Evolutionary conservation across 164 flowering plant genomes (phyloP).

Genomic region (Piper betle): DNA sequence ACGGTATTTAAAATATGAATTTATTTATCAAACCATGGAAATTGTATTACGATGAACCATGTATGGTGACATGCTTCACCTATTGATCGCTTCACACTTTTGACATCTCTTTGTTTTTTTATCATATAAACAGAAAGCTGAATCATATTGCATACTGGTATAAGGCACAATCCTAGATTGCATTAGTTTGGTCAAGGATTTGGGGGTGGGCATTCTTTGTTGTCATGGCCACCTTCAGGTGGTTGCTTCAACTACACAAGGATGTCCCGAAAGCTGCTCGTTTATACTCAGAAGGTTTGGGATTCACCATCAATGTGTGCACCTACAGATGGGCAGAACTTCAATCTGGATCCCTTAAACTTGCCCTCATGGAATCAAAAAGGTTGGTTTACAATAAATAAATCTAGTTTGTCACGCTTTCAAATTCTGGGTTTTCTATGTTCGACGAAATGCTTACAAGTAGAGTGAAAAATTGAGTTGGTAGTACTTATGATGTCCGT

Average conservation of each 20-base stretch:
- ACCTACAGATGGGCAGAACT: conserved; percentile 95
- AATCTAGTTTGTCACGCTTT: not conserved
- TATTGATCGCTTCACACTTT: too few species aligned
- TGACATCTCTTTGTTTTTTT: too few species aligned
- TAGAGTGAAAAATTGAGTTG: not conserved
- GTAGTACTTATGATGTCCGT: not conserved
- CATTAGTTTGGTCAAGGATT: not conserved
- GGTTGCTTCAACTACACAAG: conserved; percentile 88
- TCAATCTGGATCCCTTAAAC: conserved; percentile 77
- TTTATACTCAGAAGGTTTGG: conserved; percentile 87
- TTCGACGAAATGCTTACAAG: not conserved
- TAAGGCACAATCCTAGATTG: too few species aligned
- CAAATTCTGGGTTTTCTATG: not conserved
- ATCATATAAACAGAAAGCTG: too few species aligned
- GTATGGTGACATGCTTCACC: too few species aligned
- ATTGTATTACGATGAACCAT: too few species aligned
- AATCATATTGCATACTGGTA: too few species aligned
- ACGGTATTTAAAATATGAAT: too few species aligned
- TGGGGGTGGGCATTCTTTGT: not conserved
- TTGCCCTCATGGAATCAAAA: conserved; percentile 76
- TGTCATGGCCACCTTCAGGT: conserved; percentile 56
- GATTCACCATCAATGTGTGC: conserved; percentile 68
- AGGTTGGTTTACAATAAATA: conserved; percentile 14
- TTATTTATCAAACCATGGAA: too few species aligned
- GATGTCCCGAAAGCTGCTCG: conserved; percentile 91